These are phyloP conservation scores for Tulasnella sp. DNA, from an alignment of 768 basidiomycete species.

Conservation along the genomic window DNA sequence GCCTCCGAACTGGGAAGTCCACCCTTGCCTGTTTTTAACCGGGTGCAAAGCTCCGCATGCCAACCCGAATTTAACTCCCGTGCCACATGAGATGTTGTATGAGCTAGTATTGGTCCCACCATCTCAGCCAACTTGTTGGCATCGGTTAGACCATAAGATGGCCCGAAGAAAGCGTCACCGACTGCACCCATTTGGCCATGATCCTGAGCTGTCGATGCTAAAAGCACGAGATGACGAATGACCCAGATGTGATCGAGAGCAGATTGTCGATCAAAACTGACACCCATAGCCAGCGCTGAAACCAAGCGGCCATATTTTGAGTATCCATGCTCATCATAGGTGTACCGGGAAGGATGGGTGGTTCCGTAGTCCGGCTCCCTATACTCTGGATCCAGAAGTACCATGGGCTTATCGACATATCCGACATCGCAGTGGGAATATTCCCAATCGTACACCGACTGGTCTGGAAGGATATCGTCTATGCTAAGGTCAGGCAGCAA, in stretches of 20 bases:
- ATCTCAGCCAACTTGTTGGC: constrained; percentile 36
- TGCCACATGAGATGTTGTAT: constrained; percentile 43
- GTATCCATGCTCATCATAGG: constrained; percentile 41
- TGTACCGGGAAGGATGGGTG: background rate
- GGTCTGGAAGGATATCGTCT: background rate
- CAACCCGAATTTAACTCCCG: constrained; percentile 36
- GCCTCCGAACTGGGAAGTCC: background rate
- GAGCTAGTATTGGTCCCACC: constrained; percentile 47
- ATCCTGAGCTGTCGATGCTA: constrained; percentile 56
- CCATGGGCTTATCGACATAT: constrained; percentile 16
- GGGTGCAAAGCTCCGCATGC: constrained; percentile 36
- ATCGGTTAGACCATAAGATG: constrained; percentile 29
- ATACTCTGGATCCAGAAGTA: constrained; percentile 11
- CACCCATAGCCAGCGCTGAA: constrained; percentile 43
- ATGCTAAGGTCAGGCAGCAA: background rate
- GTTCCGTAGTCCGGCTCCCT: background rate
- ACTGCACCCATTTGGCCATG: constrained; percentile 41
- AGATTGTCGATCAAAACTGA: constrained; percentile 48
- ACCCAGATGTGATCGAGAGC: constrained; percentile 54
- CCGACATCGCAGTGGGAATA: constrained; percentile 13
- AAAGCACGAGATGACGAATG: constrained; percentile 55
- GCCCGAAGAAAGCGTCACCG: constrained; percentile 41
- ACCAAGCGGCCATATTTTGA: constrained; percentile 55
- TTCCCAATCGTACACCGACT: background rate
- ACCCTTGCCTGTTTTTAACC: constrained; percentile 16